Evolutionary conservation across 352 stramenopile species (phyloP).

Genomic region (Globisporangium parvum): DNA sequence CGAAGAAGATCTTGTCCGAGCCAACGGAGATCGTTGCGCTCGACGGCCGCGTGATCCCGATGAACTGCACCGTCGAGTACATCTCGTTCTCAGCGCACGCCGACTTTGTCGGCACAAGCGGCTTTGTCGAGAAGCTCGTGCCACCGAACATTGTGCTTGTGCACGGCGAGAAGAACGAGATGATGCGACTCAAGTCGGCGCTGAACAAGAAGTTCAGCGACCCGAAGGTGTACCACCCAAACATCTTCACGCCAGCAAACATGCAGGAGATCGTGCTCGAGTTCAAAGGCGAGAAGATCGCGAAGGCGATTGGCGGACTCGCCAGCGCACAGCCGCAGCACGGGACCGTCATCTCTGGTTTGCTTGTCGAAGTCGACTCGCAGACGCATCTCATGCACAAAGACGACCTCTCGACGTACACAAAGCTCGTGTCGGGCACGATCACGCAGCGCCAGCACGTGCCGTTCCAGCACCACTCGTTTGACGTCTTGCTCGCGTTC

Average conservation of each 20-base stretch:
- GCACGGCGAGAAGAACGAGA: slow-evolving; percentile 97
- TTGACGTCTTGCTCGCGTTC: slow-evolving; percentile 74
- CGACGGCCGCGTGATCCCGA: slow-evolving; percentile 90
- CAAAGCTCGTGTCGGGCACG: slow-evolving; percentile 68
- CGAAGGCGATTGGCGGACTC: slow-evolving; percentile 76
- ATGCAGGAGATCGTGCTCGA: slow-evolving; percentile 86
- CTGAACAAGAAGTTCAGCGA: slow-evolving; percentile 89
- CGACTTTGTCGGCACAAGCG: slow-evolving; percentile 95
- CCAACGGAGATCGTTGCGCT: slow-evolving; percentile 94
- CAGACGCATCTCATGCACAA: slow-evolving; percentile 84
- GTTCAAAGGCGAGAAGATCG: slow-evolving; percentile 87
- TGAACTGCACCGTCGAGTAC: slow-evolving; percentile 95
- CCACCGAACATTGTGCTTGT: slow-evolving; percentile 94
- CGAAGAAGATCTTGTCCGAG: slow-evolving; percentile 96
- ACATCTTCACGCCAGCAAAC: slow-evolving; percentile 79
- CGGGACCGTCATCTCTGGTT: slow-evolving; percentile 68
- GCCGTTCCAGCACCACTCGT: slow-evolving; percentile 73
- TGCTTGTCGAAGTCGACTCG: slow-evolving; percentile 82
- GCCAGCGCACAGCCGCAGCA: slow-evolving; percentile 73
- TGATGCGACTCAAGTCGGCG: slow-evolving; percentile 93
- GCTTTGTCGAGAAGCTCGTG: slow-evolving; percentile 93
- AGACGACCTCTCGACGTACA: slow-evolving; percentile 82
- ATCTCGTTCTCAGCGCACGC: slow-evolving; percentile 98
- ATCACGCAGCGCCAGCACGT: slow-evolving; percentile 86
- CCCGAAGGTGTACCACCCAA: slow-evolving; percentile 76